Percentiles rank a stretch among this genome's conserved stretches.
These are phyloP conservation scores for Udeniomyces megalosporus DNA, from an alignment of 768 basidiomycete species.

Conservation along the genomic window DNA sequence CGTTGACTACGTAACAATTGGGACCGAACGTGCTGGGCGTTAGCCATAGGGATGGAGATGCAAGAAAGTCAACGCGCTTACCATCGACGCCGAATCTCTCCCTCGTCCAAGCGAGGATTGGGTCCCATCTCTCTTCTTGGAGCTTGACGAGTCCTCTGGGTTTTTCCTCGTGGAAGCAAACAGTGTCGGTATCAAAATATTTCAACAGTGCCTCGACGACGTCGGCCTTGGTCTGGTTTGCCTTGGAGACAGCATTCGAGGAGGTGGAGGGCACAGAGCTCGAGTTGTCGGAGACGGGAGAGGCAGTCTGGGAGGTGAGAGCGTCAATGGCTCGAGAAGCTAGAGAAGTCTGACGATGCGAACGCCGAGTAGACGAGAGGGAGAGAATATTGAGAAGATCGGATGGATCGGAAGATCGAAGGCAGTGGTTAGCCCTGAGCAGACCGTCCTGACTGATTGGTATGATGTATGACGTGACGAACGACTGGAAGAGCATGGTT, in stretches of 20 bases:
- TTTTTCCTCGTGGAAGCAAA: conserved; percentile 71
- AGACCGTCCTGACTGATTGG: background rate
- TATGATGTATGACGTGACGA: background rate
- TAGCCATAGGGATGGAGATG: background rate
- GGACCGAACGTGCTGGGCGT: background rate
- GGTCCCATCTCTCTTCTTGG: conserved; percentile 74
- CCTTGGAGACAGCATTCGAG: conserved; percentile 1
- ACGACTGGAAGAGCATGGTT: conserved; percentile 86
- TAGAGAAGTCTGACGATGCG: conserved; percentile 55
- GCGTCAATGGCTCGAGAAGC: conserved; percentile 78
- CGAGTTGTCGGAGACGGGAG: too few species aligned
- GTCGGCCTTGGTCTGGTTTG: conserved; percentile 36
- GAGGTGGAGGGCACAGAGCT: background rate
- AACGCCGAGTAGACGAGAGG: background rate
- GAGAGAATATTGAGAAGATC: too few species aligned
- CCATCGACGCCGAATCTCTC: conserved; percentile 45
- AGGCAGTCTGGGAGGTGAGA: too few species aligned
- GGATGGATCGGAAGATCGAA: background rate
- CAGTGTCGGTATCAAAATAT: conserved; percentile 88
- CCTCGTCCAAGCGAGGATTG: conserved; percentile 63
- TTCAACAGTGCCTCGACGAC: conserved; percentile 54
- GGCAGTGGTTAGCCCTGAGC: background rate
- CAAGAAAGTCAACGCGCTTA: background rate
- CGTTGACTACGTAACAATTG: conserved; percentile 32
- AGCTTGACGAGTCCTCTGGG: conserved; percentile 57